These are phyloP conservation scores for Stemphylium lycopersici DNA, from an alignment of 2,329 filamentous ascomycete genomes.

Conservation along the genomic window DNA sequence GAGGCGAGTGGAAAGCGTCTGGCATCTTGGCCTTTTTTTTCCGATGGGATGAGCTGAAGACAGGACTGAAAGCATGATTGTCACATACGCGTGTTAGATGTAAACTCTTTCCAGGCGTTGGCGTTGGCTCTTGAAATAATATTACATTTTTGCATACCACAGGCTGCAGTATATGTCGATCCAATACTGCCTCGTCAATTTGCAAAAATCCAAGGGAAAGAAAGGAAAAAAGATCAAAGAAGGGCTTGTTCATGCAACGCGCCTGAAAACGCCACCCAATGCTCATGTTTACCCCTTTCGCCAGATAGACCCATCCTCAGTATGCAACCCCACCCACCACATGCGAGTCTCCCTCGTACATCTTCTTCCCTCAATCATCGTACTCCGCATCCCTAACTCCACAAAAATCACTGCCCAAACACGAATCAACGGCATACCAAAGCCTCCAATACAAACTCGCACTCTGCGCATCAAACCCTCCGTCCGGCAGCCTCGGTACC, in stretches of 20 bases:
- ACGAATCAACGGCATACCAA: slow-evolving; percentile 62
- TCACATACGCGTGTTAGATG: slow-evolving; percentile 12
- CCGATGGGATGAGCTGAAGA: neutral
- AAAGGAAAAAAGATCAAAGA: neutral
- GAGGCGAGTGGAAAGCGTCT: neutral
- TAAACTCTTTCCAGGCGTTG: slow-evolving; percentile 20
- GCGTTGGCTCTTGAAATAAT: slow-evolving; percentile 26
- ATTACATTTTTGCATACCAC: slow-evolving; percentile 12
- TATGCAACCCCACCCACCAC: neutral
- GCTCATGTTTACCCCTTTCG: slow-evolving; percentile 3
- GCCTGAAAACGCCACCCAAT: slow-evolving; percentile 12
- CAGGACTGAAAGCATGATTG: slow-evolving; percentile 12
- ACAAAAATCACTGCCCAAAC: slow-evolving; percentile 66
- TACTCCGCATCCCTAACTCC: slow-evolving; percentile 61
- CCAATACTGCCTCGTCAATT: neutral
- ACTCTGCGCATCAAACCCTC: slow-evolving; percentile 76
- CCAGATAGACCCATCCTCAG: neutral
- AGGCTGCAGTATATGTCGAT: neutral
- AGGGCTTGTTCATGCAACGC: neutral
- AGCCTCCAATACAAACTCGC: slow-evolving; percentile 67
- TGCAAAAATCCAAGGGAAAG: neutral
- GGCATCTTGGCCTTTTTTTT: neutral
- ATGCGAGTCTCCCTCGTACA: neutral
- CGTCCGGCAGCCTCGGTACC: slow-evolving; percentile 73
- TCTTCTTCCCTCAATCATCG: slow-evolving; percentile 32